Conservation (phyloP, 2,329 filamentous ascomycete species). For the Zymoseptoria ardabiliae region DNA sequence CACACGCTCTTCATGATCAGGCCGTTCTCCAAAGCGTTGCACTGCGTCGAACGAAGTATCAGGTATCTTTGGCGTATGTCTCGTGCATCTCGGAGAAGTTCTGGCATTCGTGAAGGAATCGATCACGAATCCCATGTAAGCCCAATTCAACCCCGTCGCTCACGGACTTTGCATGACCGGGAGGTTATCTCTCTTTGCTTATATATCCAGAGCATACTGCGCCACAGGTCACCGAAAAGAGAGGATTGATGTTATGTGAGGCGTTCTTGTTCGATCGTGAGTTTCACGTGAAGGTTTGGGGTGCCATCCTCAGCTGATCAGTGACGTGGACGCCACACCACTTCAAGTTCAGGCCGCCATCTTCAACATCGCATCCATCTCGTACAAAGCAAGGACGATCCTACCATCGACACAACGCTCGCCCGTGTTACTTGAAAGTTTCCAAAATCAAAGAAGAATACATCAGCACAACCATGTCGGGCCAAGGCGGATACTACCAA, state of each 20-base stretch:
- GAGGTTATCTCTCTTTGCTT: background rate
- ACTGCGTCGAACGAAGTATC: background rate
- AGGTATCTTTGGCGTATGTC: background rate
- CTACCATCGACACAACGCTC: too few relatives aligned
- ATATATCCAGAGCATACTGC: background rate
- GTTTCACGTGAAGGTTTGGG: background rate
- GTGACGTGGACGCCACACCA: background rate
- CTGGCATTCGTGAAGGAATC: too few relatives aligned
- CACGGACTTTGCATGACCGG: background rate
- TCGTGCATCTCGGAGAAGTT: background rate
- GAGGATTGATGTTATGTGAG: background rate
- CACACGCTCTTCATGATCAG: slow-evolving; percentile 28
- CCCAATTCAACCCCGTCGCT: background rate
- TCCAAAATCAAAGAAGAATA: background rate
- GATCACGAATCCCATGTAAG: background rate
- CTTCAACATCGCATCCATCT: background rate
- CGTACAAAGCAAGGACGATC: background rate
- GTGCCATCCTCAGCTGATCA: background rate
- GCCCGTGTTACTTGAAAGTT: background rate
- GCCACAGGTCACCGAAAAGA: background rate
- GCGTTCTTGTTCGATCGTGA: background rate
- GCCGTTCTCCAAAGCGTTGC: background rate
- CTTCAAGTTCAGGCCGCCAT: background rate
- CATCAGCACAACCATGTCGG: slow-evolving; percentile 7
- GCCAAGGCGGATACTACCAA: slow-evolving; percentile 10